Base-by-base conservation (phyloP, 129 eudicot genomes). In the Helianthus tuberosus region DNA sequence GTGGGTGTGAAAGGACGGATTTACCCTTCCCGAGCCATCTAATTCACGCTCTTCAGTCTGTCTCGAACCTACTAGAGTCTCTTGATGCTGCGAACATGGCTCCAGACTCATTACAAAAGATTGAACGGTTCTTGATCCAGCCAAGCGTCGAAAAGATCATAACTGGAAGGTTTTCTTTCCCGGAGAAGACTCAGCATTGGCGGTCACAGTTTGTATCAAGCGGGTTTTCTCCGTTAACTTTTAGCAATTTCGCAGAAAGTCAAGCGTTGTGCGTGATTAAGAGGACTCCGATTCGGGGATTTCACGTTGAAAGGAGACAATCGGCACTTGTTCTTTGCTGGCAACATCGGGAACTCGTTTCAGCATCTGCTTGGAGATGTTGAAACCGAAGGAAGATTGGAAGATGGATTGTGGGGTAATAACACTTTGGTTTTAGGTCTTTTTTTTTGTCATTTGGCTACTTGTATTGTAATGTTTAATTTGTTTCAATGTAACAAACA, bases 191-290 rank as follows among this genome's bases (percentile, higher is more conserved):
- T 5, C 96, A 83, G 73, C 97, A 88, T 77, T 94, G 98, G 98
- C 84, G 92, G 84, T 75, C 71, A 14, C 80, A 83, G 14, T 88
- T 94, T 71, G 48, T 87, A 64, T 83, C 96, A n/a, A 79, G 88
- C 0, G 98, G 98, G 1, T 88, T 94, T 71, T 77, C 84, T 39
- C 96, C 97, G 3, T 47, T 90, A 44, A 65, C 46, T 29, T 88
- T 94, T 73, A 94, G 98, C 82, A 91, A 91, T 57, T 84, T 90
- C 64, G 82, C 97, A 3, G 98, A 94, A 58, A 79, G 93, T 25
- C 98, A 94, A 83, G 98, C 98, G 0, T 91, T 88, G 67, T 94
- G 89, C 32, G 81, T 94, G 69, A 86, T 91, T 16, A 94, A 94
- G 83, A 89, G 97, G 89, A 88, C 89, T 25, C 97, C 96, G 1